phyloP scores from a whole-genome alignment of 768 basidiomycete genomes.

The Russula sp. region DNA sequence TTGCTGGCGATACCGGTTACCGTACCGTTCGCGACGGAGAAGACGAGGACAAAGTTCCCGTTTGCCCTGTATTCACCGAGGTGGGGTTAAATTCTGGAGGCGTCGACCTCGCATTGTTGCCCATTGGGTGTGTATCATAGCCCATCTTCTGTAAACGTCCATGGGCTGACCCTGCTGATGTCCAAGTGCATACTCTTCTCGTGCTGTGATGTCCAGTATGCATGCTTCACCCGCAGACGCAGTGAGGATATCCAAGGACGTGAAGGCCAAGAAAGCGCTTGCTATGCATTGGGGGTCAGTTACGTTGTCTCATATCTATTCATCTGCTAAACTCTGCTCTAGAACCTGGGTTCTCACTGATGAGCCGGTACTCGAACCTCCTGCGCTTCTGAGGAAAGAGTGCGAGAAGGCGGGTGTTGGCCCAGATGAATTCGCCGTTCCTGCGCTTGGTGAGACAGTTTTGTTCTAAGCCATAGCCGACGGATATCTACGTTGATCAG shows the following conservation, averaged over 20 bases:
- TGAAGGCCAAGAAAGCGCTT: constrained; percentile 49
- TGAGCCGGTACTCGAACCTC: constrained; percentile 56
- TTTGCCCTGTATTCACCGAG: constrained; percentile 67
- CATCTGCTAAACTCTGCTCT: not conserved
- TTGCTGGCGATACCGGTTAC: constrained; percentile 67
- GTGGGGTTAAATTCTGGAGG: constrained; percentile 56
- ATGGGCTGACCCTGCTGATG: constrained; percentile 10
- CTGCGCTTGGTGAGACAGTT: constrained; percentile 55
- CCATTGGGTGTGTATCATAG: constrained; percentile 44
- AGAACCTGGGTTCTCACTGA: constrained; percentile 49
- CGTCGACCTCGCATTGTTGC: constrained; percentile 64
- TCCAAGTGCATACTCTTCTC: constrained; percentile 52
- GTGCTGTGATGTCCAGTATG: constrained; percentile 46
- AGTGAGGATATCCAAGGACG: constrained; percentile 60
- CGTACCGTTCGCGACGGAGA: constrained; percentile 39
- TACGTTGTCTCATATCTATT: not conserved
- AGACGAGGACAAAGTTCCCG: constrained; percentile 42
- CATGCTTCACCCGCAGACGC: constrained; percentile 65
- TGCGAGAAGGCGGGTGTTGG: constrained; percentile 44
- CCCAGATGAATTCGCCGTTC: constrained; percentile 48
- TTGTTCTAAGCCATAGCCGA: constrained; percentile 16
- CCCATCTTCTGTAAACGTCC: not conserved
- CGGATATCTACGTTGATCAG: not conserved
- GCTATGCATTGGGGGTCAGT: constrained; percentile 68
- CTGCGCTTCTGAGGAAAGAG: constrained; percentile 44